Base-by-base conservation (phyloP, 148 eudicot species). In the Amaranthus cruentus region DNA sequence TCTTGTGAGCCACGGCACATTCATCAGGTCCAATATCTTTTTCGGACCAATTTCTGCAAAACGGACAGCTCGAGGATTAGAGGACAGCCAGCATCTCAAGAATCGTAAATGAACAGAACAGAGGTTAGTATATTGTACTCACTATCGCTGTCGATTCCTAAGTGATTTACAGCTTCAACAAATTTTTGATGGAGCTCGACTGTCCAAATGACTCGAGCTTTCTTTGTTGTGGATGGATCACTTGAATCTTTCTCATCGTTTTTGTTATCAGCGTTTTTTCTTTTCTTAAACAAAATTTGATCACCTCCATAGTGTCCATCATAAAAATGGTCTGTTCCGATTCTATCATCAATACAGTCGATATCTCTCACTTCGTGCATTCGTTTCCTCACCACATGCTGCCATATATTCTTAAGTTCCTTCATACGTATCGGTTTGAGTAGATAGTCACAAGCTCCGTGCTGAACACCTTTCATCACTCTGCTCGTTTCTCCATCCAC, bases 381-480 rank as follows among this genome's bases (percentile, higher is more conserved):
- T 84, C 80, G 84, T 76, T 95, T 95, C 51, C 98, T 80, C 7
- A 87, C 82, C 7, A 95, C 99, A 76, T 95, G 99, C 68, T 95
- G 99, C 99, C 99, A 95, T 85, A 92, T 95, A 78, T 95, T 95
- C 54, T 87, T 83, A 3, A 95, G 93, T 75, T 95, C 98, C 76
- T 95, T 95, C 99, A 95, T 91, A 75, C 99, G 77, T 68, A 95
- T 95, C 2, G 98, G 98, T 78, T 95, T 95, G 7, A 91, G 88
- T 62, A 95, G 97, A 80, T 95, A 95, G 73, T 95, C 99, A 66
- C 99, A 95, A 0, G 99, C 99, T 54, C 99, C 99, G 54, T 95
- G 99, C 47, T 95, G 99, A 54, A 95, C 99, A 0, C 99, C 99
- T 83, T 89, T 95, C 97, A 91, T 95, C 4, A 95, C 99, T 69